Conservation (phyloP, 2,329 filamentous ascomycete genomes). For the Colletotrichum tanaceti region DNA sequence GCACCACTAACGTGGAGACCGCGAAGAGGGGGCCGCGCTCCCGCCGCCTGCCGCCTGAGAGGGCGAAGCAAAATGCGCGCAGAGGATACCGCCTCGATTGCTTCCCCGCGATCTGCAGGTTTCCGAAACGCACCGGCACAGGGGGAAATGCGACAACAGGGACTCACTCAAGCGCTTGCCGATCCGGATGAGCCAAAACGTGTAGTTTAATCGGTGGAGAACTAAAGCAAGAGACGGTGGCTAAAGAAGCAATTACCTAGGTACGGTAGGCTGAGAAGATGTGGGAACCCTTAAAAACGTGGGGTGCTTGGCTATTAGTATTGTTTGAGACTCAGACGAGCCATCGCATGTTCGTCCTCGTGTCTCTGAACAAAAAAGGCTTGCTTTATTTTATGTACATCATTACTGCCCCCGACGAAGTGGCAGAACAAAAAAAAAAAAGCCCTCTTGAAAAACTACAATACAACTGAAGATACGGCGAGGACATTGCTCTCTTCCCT, state of each 20-base stretch:
- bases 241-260: neutral
- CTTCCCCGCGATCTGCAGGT: slow-evolving; percentile 4
- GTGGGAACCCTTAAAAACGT: no score
- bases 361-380: neutral
- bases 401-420: neutral
- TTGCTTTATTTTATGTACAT: slow-evolving; percentile 6
- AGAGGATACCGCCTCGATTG: neutral
- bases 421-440: neutral
- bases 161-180: neutral
- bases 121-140: slow-evolving; percentile 4
- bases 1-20: slow-evolving; percentile 16
- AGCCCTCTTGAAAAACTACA: neutral
- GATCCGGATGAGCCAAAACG: slow-evolving; percentile 28
- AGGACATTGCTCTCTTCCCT: neutral
- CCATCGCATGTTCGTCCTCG: neutral
- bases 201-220: slow-evolving; percentile 31
- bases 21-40: neutral
- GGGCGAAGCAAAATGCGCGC: slow-evolving; percentile 10
- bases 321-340: neutral
- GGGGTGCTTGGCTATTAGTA: no score
- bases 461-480: slow-evolving; percentile 4
- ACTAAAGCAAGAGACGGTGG: neutral
- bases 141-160: neutral
- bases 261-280: no score
- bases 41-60: neutral